Base-by-base conservation (phyloP, 2,329 filamentous ascomycete genomes). In the Pyrenophora graminea region DNA sequence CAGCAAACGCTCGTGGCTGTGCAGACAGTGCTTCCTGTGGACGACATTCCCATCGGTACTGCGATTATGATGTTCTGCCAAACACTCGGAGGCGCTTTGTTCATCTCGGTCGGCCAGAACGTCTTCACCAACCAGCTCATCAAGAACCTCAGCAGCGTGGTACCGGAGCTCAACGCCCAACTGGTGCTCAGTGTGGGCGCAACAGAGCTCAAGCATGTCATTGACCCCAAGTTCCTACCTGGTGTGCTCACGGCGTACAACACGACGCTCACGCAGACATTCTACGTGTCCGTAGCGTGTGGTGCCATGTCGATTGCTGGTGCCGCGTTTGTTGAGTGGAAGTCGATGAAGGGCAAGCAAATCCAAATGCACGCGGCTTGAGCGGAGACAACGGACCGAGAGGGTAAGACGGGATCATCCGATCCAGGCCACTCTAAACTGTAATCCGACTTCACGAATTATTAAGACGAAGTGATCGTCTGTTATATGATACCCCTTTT, bases 161-260 rank as follows among this genome's bases (percentile, higher is more conserved):
- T 73, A 1, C 77, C 78, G 0, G 73, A 71, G 27, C 63, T 81
- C 6, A 62, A 78, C 47, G 69, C 79, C 0, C 53, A 45, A 10
- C 54, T 76, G n/a, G 76, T 82, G 2, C 64, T 79, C 12, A 61
- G 60, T 1, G 75, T 76, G 3, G 82, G 82, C 32, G 81, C 82
- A 1, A 90, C 87, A 0, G 79, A 84, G 39, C 75, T 92, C 18
- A 79, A 81, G 52, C 57, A 66, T 36, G 67, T 76, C 2, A 21
- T 74, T 80, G 45, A 44, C 0, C 57, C 71, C 0, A 61, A 82
- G 52, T 81, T 78, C 51, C 68, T 86, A 4, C 63, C 69, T 2
- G 72, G 76, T 0, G 85, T 91, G 7, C 74, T 85, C 1, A 56
- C 75, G 0, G 86, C 85, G 0, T 90, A 90, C 73, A 89, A 89